Evolutionary conservation across 106 monocot species (phyloP).

Genomic region (Apostasia shenzhenica): DNA sequence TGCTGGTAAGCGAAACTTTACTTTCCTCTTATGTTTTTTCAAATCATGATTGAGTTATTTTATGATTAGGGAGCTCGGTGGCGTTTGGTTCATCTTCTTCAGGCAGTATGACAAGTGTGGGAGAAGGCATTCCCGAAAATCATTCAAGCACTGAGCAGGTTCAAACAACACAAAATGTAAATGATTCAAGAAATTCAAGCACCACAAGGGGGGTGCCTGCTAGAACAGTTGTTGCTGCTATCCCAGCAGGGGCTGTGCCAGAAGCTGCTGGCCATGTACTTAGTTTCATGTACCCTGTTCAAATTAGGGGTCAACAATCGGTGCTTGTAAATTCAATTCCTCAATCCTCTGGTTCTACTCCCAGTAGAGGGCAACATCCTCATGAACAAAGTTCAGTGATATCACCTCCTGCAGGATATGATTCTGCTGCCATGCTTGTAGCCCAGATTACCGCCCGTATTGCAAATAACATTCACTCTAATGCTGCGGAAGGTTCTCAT

Average conservation of each 20-base stretch:
- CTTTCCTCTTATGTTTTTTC: too few species aligned
- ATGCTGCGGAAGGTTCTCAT: constrained; percentile 9
- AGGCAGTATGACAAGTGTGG: constrained; percentile 21
- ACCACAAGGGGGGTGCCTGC: constrained; percentile 28
- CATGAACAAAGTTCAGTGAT: constrained; percentile 1
- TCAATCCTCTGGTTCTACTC: constrained; percentile 14
- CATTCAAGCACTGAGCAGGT: constrained; percentile 13
- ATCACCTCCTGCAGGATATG: constrained; percentile 14
- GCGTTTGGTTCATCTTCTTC: constrained; percentile 26
- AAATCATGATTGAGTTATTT: constrained; percentile 7
- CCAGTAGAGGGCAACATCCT: constrained; percentile 10
- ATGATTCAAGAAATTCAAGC: constrained; percentile 16
- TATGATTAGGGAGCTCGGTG: constrained; percentile 25
- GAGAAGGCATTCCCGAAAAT: constrained; percentile 12
- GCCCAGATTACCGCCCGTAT: constrained; percentile 19
- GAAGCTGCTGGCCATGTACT: constrained; percentile 38
- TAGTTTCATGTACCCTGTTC: constrained; percentile 53
- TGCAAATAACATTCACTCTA: constrained; percentile 10
- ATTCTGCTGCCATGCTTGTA: constrained; percentile 12
- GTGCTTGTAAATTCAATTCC: constrained; percentile 17
- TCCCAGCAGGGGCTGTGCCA: constrained; percentile 26
- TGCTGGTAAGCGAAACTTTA: constrained; percentile 31
- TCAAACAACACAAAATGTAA: constrained; percentile 7
- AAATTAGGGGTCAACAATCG: constrained; percentile 34
- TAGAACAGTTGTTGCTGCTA: constrained; percentile 43